Evolutionary conservation across 2,329 filamentous ascomycete species (phyloP).

Genomic region (Diplodia intermedia): DNA sequence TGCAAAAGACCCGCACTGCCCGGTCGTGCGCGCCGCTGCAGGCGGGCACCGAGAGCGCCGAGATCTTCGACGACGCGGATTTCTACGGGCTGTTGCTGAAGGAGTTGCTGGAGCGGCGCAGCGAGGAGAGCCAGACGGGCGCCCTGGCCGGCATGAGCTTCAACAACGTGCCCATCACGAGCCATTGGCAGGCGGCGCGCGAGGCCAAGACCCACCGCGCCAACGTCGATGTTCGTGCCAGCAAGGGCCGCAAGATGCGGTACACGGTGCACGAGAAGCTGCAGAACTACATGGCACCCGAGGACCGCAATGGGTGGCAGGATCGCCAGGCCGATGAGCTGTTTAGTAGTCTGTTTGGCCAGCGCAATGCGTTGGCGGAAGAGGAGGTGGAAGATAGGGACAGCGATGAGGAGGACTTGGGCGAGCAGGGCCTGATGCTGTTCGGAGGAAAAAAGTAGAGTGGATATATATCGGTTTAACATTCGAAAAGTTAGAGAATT

Average conservation of each 20-base stretch:
- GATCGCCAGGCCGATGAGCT: slow-evolving; percentile 74
- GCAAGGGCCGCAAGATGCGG: slow-evolving; percentile 91
- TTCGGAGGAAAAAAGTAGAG: slow-evolving; percentile 28
- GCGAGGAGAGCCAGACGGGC: slow-evolving; percentile 62
- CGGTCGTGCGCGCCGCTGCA: slow-evolving; percentile 80
- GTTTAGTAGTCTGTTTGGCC: slow-evolving; percentile 59
- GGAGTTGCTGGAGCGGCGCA: slow-evolving; percentile 89
- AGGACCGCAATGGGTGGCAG: slow-evolving; percentile 82
- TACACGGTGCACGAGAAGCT: slow-evolving; percentile 97
- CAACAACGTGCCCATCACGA: slow-evolving; percentile 31
- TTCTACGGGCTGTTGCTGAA: slow-evolving; percentile 95
- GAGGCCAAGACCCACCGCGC: slow-evolving; percentile 80
- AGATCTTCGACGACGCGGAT: slow-evolving; percentile 89
- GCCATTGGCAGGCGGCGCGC: slow-evolving; percentile 68
- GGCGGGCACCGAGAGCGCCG: slow-evolving; percentile 60
- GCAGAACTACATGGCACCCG: slow-evolving; percentile 96
- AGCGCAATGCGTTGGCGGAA: slow-evolving; percentile 53
- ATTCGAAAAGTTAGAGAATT: no score
- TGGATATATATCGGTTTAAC: background rate
- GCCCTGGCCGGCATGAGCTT: slow-evolving; percentile 55
- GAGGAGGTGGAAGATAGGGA: slow-evolving; percentile 47
- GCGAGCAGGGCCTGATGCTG: slow-evolving; percentile 30
- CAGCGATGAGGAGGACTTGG: slow-evolving; percentile 44
- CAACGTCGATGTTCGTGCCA: slow-evolving; percentile 89
- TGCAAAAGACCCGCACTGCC: slow-evolving; percentile 72